These are phyloP conservation scores for Nidularia pulvinata DNA, from an alignment of 768 basidiomycete species.

Conservation along the genomic window DNA sequence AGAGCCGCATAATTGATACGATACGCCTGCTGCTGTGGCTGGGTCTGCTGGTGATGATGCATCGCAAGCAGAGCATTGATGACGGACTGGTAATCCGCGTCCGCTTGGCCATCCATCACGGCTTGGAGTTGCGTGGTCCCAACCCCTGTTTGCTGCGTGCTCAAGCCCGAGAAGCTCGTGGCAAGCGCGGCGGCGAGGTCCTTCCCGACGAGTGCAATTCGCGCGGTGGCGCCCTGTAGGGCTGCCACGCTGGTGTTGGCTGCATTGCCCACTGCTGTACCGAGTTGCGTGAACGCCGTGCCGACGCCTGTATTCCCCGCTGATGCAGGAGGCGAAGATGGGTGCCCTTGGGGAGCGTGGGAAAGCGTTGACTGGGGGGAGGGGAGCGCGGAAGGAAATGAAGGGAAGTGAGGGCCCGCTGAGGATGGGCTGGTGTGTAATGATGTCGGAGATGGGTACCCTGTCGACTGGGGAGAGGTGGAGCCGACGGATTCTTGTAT, in stretches of 20 bases:
- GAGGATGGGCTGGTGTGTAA: conserved; percentile 3
- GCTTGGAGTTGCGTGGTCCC: conserved; percentile 21
- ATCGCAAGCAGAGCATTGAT: conserved; percentile 20
- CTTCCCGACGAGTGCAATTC: neutral
- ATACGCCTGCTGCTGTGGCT: conserved; percentile 7
- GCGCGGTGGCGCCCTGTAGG: neutral
- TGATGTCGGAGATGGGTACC: conserved; percentile 8
- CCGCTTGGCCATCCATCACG: conserved; percentile 23
- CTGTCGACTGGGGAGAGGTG: neutral
- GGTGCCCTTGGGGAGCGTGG: no score
- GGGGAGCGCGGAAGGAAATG: no score
- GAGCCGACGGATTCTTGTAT: no score
- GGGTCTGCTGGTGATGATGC: conserved; percentile 19
- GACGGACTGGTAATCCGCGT: conserved; percentile 29
- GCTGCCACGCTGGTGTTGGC: neutral
- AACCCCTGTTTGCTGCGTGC: conserved; percentile 10
- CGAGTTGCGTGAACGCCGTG: no score
- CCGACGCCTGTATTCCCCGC: no score
- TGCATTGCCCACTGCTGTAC: neutral
- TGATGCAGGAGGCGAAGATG: no score
- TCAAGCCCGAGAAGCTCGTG: conserved; percentile 6
- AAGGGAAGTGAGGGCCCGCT: no score
- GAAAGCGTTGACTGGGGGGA: no score
- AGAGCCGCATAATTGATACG: conserved; percentile 15
- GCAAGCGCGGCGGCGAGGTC: neutral